Conservation (phyloP, 2,329 filamentous ascomycete species). For the Cytospora piceicola region DNA sequence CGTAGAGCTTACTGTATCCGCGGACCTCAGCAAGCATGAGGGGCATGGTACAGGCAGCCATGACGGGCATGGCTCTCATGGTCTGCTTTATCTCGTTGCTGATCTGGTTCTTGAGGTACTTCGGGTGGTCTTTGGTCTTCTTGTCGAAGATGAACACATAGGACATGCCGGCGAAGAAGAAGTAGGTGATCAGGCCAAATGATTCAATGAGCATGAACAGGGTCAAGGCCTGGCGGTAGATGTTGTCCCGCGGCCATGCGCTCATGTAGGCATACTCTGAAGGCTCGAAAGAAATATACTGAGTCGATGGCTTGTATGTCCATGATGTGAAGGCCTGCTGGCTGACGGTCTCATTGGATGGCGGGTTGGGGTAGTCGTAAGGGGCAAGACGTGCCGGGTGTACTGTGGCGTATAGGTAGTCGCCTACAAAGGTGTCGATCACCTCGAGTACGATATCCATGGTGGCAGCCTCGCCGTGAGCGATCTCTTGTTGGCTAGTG, state of each 20-base stretch:
- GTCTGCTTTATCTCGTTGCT: slow-evolving; percentile 83
- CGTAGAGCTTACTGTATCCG: slow-evolving; percentile 86
- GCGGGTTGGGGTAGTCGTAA: slow-evolving; percentile 55
- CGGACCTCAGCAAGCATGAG: slow-evolving; percentile 83
- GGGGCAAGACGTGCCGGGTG: slow-evolving; percentile 64
- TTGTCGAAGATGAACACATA: slow-evolving; percentile 94
- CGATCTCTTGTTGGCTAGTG: background rate
- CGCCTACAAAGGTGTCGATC: slow-evolving; percentile 79
- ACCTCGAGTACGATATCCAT: slow-evolving; percentile 95
- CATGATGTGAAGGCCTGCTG: slow-evolving; percentile 61
- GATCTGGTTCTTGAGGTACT: slow-evolving; percentile 94
- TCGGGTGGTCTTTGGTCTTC: slow-evolving; percentile 83
- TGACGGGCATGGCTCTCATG: slow-evolving; percentile 74
- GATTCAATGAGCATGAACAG: slow-evolving; percentile 87
- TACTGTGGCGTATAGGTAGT: slow-evolving; percentile 74
- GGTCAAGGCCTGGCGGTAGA: slow-evolving; percentile 72
- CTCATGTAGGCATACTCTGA: slow-evolving; percentile 79
- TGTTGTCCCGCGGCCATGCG: slow-evolving; percentile 75
- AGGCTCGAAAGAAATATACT: slow-evolving; percentile 71
- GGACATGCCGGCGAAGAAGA: slow-evolving; percentile 78
- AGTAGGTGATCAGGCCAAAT: slow-evolving; percentile 87
- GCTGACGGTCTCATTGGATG: slow-evolving; percentile 55
- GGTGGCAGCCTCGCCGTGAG: slow-evolving; percentile 37
- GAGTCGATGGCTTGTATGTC: slow-evolving; percentile 73
- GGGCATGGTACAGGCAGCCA: slow-evolving; percentile 79